A percentile compares a stretch with the other conserved stretches of the same genome.
Evolutionary conservation across 1,284 basidiomycete genomes (phyloP).

Genomic region (Naganishia sp.): DNA sequence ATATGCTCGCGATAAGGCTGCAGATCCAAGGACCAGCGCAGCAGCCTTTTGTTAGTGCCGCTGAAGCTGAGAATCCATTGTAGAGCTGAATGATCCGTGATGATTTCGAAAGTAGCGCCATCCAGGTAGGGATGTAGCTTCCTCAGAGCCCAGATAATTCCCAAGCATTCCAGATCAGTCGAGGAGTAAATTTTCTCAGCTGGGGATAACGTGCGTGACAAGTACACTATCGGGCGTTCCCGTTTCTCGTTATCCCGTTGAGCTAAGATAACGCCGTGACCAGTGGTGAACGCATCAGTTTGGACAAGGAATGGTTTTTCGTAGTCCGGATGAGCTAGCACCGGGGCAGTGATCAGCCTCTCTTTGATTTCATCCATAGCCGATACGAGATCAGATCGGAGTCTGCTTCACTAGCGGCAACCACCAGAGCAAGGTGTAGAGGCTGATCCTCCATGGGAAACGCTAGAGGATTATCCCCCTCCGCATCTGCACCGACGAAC

Average conservation of each 20-base stretch:
- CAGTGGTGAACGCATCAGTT: constrained; percentile 27
- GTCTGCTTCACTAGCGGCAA: constrained; percentile 26
- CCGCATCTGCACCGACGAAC: constrained; percentile 7
- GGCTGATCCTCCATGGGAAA: neutral
- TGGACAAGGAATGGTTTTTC: constrained; percentile 28
- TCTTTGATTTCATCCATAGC: constrained; percentile 26
- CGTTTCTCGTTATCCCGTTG: constrained; percentile 21
- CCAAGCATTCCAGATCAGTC: constrained; percentile 29
- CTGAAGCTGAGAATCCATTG: constrained; percentile 25
- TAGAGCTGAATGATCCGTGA: constrained; percentile 25
- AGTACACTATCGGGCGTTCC: constrained; percentile 23
- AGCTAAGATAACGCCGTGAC: constrained; percentile 16
- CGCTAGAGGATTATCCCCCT: constrained; percentile 2
- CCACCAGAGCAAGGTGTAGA: neutral
- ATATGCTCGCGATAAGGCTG: constrained; percentile 1
- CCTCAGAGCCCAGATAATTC: constrained; percentile 27
- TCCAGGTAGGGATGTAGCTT: constrained; percentile 30
- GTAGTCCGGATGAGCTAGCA: constrained; percentile 27
- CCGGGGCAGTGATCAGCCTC: constrained; percentile 4
- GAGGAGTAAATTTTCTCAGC: constrained; percentile 29
- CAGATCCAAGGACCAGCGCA: constrained; percentile 29
- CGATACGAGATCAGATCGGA: constrained; percentile 15
- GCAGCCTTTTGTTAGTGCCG: constrained; percentile 23
- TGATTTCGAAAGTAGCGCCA: constrained; percentile 22
- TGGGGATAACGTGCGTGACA: constrained; percentile 18